Conservation (phyloP, 2,329 filamentous ascomycete genomes). For the Colletotrichum sp. region DNA sequence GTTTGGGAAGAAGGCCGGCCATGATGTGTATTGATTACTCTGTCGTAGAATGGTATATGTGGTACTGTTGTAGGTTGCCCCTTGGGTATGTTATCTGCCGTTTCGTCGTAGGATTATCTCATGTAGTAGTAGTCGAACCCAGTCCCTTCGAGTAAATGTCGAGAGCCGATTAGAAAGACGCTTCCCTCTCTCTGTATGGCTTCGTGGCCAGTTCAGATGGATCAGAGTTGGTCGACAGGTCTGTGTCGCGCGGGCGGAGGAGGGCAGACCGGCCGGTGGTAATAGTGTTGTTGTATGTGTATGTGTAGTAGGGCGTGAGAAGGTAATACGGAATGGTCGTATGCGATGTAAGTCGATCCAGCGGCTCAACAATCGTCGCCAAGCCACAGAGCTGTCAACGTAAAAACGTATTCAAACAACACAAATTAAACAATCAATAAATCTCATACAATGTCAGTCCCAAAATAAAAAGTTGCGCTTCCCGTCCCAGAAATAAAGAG, state of each 20-base stretch:
- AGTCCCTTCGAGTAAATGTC: background rate
- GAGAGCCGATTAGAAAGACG: background rate
- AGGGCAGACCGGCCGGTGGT: background rate
- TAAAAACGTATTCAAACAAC: conserved; percentile 14
- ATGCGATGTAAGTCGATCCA: conserved; percentile 17
- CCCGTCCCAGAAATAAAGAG: background rate
- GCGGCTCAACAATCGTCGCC: conserved; percentile 11
- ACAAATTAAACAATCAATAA: conserved; percentile 16
- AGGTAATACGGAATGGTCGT: background rate
- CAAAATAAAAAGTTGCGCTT: background rate
- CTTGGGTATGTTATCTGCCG: background rate
- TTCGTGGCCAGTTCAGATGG: background rate
- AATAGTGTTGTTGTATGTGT: background rate
- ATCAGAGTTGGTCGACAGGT: background rate
- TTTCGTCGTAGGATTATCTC: conserved; percentile 1
- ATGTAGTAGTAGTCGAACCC: background rate
- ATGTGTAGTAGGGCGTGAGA: background rate
- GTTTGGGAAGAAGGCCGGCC: conserved; percentile 3
- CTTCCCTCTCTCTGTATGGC: background rate
- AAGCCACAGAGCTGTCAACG: conserved; percentile 7
- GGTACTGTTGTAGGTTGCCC: background rate
- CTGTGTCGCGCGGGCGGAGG: background rate
- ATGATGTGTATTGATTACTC: background rate
- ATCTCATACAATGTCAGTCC: conserved; percentile 5
- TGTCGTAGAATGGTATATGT: background rate